These are phyloP conservation scores for Phytopythium helicoides DNA, from an alignment of 352 stramenopile species.

Conservation along the genomic window DNA sequence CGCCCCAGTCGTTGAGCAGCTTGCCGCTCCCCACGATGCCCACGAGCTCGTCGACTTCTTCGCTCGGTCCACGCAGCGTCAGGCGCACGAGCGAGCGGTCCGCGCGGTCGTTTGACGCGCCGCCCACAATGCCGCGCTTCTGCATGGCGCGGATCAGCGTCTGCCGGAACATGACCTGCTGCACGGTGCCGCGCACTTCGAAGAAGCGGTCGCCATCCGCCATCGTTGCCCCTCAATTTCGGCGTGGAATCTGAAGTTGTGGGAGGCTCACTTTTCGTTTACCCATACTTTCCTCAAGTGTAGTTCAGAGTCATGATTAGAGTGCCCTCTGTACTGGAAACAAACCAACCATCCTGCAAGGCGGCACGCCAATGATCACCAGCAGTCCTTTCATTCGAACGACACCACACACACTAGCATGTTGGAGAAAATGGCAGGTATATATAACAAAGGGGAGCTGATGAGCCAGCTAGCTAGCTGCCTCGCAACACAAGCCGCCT, in stretches of 20 bases:
- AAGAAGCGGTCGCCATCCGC: conserved; percentile 34
- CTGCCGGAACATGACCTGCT: conserved; percentile 84
- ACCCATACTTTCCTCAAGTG: no score
- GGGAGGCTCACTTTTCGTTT: no score
- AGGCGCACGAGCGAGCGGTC: conserved; percentile 61
- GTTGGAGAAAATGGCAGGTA: no score
- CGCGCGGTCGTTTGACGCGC: conserved; percentile 62
- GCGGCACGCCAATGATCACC: no score
- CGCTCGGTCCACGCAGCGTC: conserved; percentile 43
- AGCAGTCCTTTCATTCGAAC: no score
- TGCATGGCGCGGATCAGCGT: conserved; percentile 77
- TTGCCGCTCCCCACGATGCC: conserved; percentile 37
- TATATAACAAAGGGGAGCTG: conserved; percentile 2
- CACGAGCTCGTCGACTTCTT: conserved; percentile 47
- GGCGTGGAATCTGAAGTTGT: no score
- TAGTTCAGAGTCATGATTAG: no score
- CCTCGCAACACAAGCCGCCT: not conserved
- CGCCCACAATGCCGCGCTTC: conserved; percentile 54
- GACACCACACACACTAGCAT: no score
- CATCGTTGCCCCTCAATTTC: no score
- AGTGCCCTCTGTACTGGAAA: no score
- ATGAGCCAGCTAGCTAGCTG: not conserved
- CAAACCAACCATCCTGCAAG: no score
- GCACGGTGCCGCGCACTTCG: conserved; percentile 66
- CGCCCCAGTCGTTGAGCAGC: conserved; percentile 71